phyloP scores from a whole-genome alignment of 1,139 yeast species.

The Meyerozyma smithsonii region DNA sequence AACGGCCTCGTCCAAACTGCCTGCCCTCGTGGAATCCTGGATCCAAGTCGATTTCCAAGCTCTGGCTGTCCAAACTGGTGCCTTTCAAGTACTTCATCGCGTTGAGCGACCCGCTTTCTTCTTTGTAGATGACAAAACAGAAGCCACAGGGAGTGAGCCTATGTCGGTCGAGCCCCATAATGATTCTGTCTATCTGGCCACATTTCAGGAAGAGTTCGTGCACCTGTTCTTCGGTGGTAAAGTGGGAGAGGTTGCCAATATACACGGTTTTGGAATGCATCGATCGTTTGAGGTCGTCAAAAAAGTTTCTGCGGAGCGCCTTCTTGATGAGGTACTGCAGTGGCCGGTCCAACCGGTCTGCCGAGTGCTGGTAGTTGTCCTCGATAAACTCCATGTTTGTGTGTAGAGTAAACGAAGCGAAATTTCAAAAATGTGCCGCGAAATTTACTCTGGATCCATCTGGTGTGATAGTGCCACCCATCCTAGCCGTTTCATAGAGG shows the following conservation, averaged over 20 bases:
- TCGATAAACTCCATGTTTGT: conserved; percentile 50
- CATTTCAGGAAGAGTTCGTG: conserved; percentile 78
- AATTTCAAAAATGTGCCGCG: neutral
- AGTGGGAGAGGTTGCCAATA: conserved; percentile 79
- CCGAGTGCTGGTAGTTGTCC: conserved; percentile 50
- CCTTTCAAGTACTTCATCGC: conserved; percentile 78
- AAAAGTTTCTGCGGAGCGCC: conserved; percentile 53
- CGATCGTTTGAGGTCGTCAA: conserved; percentile 59
- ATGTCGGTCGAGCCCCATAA: conserved; percentile 91
- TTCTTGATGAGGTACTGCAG: conserved; percentile 71
- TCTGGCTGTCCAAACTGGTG: conserved; percentile 77
- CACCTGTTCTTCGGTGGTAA: conserved; percentile 90
- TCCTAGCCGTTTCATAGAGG: too few relatives aligned
- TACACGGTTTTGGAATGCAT: conserved; percentile 71
- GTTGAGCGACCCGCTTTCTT: conserved; percentile 66
- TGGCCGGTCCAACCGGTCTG: conserved; percentile 70
- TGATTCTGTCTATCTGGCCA: conserved; percentile 71
- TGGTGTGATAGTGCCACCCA: neutral
- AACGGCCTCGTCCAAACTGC: conserved; percentile 87
- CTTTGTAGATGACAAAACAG: conserved; percentile 77
- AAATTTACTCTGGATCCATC: neutral
- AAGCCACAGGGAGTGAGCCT: conserved; percentile 93
- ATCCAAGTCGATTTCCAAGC: conserved; percentile 79
- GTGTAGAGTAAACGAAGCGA: neutral
- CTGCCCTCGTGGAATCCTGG: conserved; percentile 95